phyloP scores from a whole-genome alignment of 176 grass and related monocot genomes.

The Tillandsia fasciculata region DNA sequence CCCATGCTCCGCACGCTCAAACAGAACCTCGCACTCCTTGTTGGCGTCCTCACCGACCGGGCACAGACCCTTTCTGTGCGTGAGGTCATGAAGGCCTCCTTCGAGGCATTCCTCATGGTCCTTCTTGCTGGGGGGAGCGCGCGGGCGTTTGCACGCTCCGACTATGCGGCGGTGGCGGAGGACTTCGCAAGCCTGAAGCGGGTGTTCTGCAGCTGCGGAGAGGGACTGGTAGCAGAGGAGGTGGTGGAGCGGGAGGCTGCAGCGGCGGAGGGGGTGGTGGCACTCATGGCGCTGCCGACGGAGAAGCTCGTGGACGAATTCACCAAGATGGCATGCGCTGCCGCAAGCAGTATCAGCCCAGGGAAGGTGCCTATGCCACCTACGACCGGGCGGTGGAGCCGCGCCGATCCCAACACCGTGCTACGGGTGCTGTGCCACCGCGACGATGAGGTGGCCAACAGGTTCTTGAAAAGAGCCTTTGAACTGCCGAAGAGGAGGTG shows the following conservation, averaged over 20 bases:
- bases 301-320: slow-evolving; percentile 46
- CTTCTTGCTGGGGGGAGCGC: slow-evolving; percentile 39
- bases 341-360: slow-evolving; percentile 8
- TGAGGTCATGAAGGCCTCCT: slow-evolving; percentile 37
- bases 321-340: slow-evolving; percentile 14
- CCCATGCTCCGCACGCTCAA: slow-evolving; percentile 34
- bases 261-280: slow-evolving; percentile 30
- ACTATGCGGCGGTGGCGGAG: slow-evolving; percentile 24
- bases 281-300: slow-evolving; percentile 38
- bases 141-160: slow-evolving; percentile 29
- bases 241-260: slow-evolving; percentile 30
- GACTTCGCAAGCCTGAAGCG: slow-evolving; percentile 48
- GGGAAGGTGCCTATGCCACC: slow-evolving; percentile 29
- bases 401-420: slow-evolving; percentile 40
- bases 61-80: slow-evolving; percentile 28
- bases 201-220: slow-evolving; percentile 30
- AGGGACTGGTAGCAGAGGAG: slow-evolving; percentile 47
- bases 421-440: slow-evolving; percentile 61
- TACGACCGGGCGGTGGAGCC: slow-evolving; percentile 36
- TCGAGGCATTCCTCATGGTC: slow-evolving; percentile 44
- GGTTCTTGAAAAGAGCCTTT: slow-evolving; percentile 51
- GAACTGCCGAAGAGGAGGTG: slow-evolving; percentile 49
- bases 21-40: slow-evolving; percentile 41
- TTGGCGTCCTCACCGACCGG: slow-evolving; percentile 33
- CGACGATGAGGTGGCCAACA: slow-evolving; percentile 45